phyloP scores from a whole-genome alignment of 768 basidiomycete species.

The Tricholoma matsutake region DNA sequence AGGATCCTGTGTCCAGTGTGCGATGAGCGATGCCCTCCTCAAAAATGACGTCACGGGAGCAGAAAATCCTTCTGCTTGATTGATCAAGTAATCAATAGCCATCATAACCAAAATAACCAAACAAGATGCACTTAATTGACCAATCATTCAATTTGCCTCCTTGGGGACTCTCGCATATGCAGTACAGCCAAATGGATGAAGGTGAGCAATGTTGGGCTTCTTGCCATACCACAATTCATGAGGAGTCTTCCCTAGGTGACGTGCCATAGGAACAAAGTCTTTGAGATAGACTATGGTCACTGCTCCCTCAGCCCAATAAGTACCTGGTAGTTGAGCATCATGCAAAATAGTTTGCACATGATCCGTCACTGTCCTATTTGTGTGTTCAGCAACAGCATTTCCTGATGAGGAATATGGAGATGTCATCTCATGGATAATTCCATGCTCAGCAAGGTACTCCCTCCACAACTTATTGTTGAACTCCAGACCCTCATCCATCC shows the following conservation, averaged over 20 bases:
- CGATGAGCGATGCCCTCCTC: background rate
- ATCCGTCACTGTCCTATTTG: conserved; percentile 20
- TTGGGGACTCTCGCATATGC: too few relatives aligned
- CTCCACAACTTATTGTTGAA: conserved; percentile 22
- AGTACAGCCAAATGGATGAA: too few relatives aligned
- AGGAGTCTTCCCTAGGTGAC: background rate
- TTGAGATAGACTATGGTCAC: background rate
- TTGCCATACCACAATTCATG: background rate
- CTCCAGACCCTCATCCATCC: conserved; percentile 26
- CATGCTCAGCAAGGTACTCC: conserved; percentile 12
- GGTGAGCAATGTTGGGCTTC: background rate
- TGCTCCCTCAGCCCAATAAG: conserved; percentile 4
- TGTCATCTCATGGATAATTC: conserved; percentile 21
- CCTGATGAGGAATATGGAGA: too few relatives aligned
- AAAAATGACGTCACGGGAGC: background rate
- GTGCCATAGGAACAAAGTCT: background rate
- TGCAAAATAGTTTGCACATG: conserved; percentile 16
- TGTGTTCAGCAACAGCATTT: conserved; percentile 10
- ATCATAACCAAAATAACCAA: background rate
- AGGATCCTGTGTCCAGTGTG: background rate
- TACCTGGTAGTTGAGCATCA: conserved; percentile 15
- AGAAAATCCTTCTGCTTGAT: background rate
- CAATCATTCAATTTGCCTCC: too few relatives aligned
- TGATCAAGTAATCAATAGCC: background rate
- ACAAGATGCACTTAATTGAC: too few relatives aligned